Conservation (phyloP, 495 filamentous ascomycete genomes). For the Hypoxylon rickii region DNA sequence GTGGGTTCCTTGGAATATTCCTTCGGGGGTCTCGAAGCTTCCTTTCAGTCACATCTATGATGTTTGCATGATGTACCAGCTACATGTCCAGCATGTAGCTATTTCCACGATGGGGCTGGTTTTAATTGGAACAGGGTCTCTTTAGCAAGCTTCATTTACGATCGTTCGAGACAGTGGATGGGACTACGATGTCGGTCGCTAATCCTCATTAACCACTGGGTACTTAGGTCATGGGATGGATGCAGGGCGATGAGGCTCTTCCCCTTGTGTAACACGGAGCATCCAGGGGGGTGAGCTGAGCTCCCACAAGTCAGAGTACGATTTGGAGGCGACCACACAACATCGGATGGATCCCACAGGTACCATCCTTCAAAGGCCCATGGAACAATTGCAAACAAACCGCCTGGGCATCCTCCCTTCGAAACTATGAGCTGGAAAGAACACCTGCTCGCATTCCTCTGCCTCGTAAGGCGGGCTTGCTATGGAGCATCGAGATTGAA, state of each 20-base stretch:
- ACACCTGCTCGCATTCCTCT: conserved; percentile 2
- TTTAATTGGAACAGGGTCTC: no score
- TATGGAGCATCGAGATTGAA: conserved; percentile 1
- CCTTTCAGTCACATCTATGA: no score
- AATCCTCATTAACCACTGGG: background rate
- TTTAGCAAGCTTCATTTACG: background rate
- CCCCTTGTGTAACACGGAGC: background rate
- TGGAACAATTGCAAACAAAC: no score
- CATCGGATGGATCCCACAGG: background rate
- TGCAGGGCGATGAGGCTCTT: background rate
- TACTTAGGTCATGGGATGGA: background rate
- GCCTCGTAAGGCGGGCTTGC: conserved; percentile 18
- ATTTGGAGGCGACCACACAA: background rate
- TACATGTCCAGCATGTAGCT: no score
- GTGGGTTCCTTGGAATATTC: no score
- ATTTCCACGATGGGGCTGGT: no score
- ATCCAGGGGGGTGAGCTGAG: background rate
- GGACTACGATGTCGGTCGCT: background rate
- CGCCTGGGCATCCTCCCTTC: no score
- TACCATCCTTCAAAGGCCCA: no score
- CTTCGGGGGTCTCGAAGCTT: no score
- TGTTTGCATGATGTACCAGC: no score
- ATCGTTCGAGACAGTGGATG: background rate
- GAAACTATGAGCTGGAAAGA: background rate
- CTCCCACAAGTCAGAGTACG: background rate